phyloP scores from a whole-genome alignment of 768 basidiomycete genomes.

The Hydnomerulius pinastri region DNA sequence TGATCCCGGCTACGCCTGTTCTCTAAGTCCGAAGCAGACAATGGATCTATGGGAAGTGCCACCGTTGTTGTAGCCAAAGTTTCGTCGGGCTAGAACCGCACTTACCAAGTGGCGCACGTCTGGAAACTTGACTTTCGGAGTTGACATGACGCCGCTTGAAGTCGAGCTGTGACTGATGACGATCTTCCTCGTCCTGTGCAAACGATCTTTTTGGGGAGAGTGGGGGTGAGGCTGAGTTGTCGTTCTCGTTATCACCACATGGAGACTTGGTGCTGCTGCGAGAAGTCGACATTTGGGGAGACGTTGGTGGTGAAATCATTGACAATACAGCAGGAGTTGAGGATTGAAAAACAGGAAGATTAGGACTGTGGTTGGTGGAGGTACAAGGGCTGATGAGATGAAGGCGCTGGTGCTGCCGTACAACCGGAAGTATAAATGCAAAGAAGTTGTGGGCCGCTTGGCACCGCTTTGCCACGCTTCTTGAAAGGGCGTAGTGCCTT shows the following conservation, averaged over 20 bases:
- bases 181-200: slow-evolving; percentile 21
- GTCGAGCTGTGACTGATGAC: slow-evolving; percentile 8
- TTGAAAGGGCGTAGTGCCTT: slow-evolving; percentile 3
- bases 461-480: slow-evolving; percentile 28
- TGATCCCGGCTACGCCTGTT: slow-evolving; percentile 14
- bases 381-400: slow-evolving; percentile 13
- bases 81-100: not conserved
- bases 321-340: slow-evolving; percentile 10
- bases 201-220: slow-evolving; percentile 22
- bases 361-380: slow-evolving; percentile 2
- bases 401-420: slow-evolving; percentile 9
- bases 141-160: slow-evolving; percentile 24
- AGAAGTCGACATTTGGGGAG: slow-evolving; percentile 6
- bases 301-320: slow-evolving; percentile 23
- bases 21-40: slow-evolving; percentile 22
- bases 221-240: slow-evolving; percentile 12
- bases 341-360: too few relatives aligned
- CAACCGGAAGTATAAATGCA: slow-evolving; percentile 26
- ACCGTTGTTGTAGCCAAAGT: slow-evolving; percentile 1
- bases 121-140: slow-evolving; percentile 3
- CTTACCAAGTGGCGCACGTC: slow-evolving; percentile 29
- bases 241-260: slow-evolving; percentile 8
- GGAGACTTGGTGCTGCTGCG: slow-evolving; percentile 1
- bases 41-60: slow-evolving; percentile 23
- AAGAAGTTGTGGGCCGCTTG: slow-evolving; percentile 16